Percentiles rank a stretch among this genome's conserved stretches.
Conservation (phyloP, 108 stramenopile genomes). For the Nitzschia palea region DNA sequence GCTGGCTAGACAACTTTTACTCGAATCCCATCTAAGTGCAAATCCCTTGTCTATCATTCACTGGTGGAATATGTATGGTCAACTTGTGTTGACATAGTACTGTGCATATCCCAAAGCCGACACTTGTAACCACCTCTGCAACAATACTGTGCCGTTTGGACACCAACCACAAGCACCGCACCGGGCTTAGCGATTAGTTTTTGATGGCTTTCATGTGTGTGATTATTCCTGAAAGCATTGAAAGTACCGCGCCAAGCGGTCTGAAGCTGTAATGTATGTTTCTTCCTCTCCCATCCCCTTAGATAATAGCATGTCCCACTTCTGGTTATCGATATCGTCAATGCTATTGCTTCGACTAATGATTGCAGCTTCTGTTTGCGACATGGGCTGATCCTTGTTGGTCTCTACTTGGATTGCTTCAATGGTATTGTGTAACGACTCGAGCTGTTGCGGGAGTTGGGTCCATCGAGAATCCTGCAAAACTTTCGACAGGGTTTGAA, state of each 20-base stretch:
- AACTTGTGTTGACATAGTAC: no score
- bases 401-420: slow-evolving; percentile 23
- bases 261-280: slow-evolving; percentile 3
- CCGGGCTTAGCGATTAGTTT: no score
- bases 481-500: slow-evolving; percentile 6
- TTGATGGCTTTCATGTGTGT: no score
- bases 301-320: not conserved
- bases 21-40: no score
- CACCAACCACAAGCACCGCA: no score
- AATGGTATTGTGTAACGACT: slow-evolving; percentile 32
- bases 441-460: slow-evolving; percentile 17
- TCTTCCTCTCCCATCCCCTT: not conserved
- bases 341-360: slow-evolving; percentile 15
- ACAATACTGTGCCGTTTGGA: no score
- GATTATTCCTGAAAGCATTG: no score
- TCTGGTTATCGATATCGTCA: slow-evolving; percentile 4
- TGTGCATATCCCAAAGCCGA: no score
- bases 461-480: slow-evolving; percentile 27
- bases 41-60: no score
- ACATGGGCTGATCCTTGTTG: slow-evolving; percentile 16
- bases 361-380: slow-evolving; percentile 39
- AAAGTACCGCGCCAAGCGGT: slow-evolving; percentile 26
- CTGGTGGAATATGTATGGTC: no score
- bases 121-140: no score
- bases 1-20: no score